Conservation (phyloP, 257 asterid species). For the Solanum etuberosum region DNA sequence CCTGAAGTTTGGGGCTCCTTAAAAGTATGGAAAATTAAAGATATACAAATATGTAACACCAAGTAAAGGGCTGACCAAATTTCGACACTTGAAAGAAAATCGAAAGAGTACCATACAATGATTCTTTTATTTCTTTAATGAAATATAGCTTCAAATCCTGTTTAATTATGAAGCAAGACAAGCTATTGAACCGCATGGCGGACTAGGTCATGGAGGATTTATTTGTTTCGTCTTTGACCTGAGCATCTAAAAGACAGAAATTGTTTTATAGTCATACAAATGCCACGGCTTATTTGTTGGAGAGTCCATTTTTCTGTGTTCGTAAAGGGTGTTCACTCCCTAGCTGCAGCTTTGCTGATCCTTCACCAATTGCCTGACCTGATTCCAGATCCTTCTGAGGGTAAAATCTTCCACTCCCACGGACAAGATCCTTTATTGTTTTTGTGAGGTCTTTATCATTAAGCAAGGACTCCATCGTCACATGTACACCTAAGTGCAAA, state of each 20-base stretch:
- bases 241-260: not conserved
- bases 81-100: not conserved
- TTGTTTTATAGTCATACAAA: constrained; percentile 1
- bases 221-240: not conserved
- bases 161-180: not conserved
- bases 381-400: constrained; percentile 22
- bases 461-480: constrained; percentile 74
- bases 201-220: not conserved
- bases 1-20: too few relatives aligned
- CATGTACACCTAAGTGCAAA: constrained; percentile 58
- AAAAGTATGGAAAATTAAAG: too few relatives aligned
- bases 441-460: constrained; percentile 52
- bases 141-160: not conserved
- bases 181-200: not conserved
- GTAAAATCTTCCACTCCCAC: constrained; percentile 63
- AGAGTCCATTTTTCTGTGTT: constrained; percentile 6
- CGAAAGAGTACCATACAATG: not conserved
- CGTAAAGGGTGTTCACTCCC: constrained; percentile 2
- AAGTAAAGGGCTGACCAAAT: not conserved
- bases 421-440: constrained; percentile 49
- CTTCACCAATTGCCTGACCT: constrained; percentile 1
- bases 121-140: not conserved
- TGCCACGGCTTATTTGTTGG: constrained; percentile 17
- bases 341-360: constrained; percentile 17
- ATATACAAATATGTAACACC: not conserved